Base-by-base conservation (phyloP, 2,329 filamentous ascomycete genomes). In the Penicillium freii region DNA sequence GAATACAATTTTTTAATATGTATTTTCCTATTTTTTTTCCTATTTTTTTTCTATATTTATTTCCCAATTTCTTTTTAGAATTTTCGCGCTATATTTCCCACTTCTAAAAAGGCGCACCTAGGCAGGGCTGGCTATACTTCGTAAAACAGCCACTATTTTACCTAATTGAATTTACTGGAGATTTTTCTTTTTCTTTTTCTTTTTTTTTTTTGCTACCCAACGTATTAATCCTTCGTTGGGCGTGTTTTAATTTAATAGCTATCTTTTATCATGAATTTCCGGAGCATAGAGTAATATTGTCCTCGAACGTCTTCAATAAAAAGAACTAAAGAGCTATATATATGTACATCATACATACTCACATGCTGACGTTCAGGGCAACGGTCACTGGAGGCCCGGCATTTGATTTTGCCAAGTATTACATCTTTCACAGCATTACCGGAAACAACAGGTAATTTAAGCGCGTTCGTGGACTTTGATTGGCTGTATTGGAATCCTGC, bases 341-440 rank as follows among this genome's bases (percentile, higher is more conserved):
- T 7, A n/a, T 52, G 44, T 34, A 21, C 29, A 34, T 36, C 11
- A 45, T 33, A 34, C 11, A 45, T 33, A 34, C 23, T 63, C 62
- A 64, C 62, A 62, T 63, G 62, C 58, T 60, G 56, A 61, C 58
- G 56, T 61, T 61, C 54, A 52, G 53, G 38, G 34, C 45, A 42
- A 51, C 54, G 21, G 45, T 53, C 52, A 59, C 59, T 58, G 56
- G 56, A 58, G 42, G 45, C 5, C 21, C 51, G 52, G 56, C 56
- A 59, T 29, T 59, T 49, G 31, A 31, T 33, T 39, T 47, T 53
- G 42, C 51, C 57, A 34, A n/a, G 5, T 29, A 39, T 48, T 59
- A 61, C 56, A 25, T 5, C 21, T 47, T 47, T 36, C 42, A 34
- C 8, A 3, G 2, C 34, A 47, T 47, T 47, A 46, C 49, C 40